A percentile compares a stretch with the other conserved stretches of the same genome.
Conservation (phyloP, 371 early-diverging fungal genomes). For the Globomyces sp. region DNA sequence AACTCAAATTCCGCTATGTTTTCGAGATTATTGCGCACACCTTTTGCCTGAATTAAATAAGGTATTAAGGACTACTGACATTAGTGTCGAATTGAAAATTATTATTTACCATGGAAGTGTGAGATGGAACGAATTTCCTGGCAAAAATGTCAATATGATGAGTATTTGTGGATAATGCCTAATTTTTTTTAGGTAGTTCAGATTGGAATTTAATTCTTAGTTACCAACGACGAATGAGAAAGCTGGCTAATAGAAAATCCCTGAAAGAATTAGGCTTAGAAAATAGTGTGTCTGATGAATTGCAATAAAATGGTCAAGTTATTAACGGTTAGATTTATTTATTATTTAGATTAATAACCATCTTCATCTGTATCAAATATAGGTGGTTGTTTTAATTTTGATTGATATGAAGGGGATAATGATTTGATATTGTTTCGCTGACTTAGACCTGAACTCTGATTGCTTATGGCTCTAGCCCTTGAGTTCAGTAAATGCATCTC, state of each 20-base stretch:
- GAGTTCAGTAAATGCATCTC: neutral
- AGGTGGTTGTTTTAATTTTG: neutral
- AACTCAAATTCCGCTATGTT: slow-evolving; percentile 80
- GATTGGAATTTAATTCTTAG: slow-evolving; percentile 26
- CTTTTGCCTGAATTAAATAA: slow-evolving; percentile 86
- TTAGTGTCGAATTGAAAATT: slow-evolving; percentile 74
- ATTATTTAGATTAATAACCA: neutral
- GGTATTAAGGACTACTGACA: too few relatives aligned
- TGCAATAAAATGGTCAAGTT: slow-evolving; percentile 7
- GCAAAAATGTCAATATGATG: slow-evolving; percentile 95
- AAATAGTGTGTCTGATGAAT: slow-evolving; percentile 11
- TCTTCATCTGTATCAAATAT: neutral
- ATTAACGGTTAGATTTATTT: neutral
- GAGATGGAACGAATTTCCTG: slow-evolving; percentile 84
- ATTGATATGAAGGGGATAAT: too few relatives aligned
- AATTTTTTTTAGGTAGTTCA: neutral
- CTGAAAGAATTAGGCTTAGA: slow-evolving; percentile 30
- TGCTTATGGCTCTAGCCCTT: neutral
- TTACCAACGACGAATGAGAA: slow-evolving; percentile 58
- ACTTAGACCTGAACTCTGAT: neutral
- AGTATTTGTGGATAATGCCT: slow-evolving; percentile 54
- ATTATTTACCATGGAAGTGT: slow-evolving; percentile 92
- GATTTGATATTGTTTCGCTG: too few relatives aligned
- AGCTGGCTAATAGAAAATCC: slow-evolving; percentile 51
- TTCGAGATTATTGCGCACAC: slow-evolving; percentile 93